Evolutionary conservation across 768 basidiomycete genomes (phyloP), one percentile per base, ranked within the genome.

Genomic region (Leccinellum albellum): DNA sequence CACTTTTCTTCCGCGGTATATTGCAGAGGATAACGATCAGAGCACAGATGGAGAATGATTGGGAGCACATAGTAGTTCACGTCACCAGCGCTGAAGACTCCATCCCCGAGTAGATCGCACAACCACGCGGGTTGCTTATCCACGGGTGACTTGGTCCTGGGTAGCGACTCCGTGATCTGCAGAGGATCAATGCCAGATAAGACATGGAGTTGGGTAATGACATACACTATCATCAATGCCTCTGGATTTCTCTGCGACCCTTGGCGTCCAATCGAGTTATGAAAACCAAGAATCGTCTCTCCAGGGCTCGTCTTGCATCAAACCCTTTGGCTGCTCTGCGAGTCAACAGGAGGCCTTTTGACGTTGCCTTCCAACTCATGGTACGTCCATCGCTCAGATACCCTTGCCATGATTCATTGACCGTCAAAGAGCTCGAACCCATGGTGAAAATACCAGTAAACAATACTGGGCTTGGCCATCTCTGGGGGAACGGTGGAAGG

Each of bases 221-320:
- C 55, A n/a, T n/a, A 75, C 37, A 40, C 50, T 20, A 1, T 67
- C 57, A 15, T 71, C 54, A 7, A 89, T 66, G 0, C 89, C 89
- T 66, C 90, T 77, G 8, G 87, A 85, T 68, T 85, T 84, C 33
- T 82, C 80, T 0, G 84, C 86, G 6, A 80, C 77, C 71, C 98
- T 98, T 1, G 91, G 92, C 1, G 91, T 87, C 97, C 97, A 98
- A 69, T 99, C 95, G 56, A 98, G 77, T 70, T 99, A 97, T 50
- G 78, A 81, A 14, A 95, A 72, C 93, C 93, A 97, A 6, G 85
- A 84, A 70, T 94, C 88, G 3, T 79, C 77, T 68, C 78, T 82
- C 88, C 86, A 93, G 50, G 68, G 71, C 29, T 74, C 82, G 49
- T 73, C 70, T 12, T 75, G 72, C 75, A 82, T 77, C 72, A 87